Evolutionary conservation across 2,329 filamentous ascomycete species (phyloP), one percentile per base, ranked within the genome.

Genomic region (Colletotrichum sp.): DNA sequence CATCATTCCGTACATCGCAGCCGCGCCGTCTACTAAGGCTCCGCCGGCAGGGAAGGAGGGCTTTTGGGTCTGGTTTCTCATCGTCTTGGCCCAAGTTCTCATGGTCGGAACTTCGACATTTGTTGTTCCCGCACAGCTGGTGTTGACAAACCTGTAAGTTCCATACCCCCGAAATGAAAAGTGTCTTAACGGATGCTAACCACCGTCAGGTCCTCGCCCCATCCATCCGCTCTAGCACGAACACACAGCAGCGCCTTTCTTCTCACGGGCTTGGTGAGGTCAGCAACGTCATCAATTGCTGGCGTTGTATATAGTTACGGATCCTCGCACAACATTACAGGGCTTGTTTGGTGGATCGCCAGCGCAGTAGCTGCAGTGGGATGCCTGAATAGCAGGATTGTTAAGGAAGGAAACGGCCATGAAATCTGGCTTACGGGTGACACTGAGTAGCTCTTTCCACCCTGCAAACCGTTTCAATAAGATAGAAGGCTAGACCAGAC

Each of bases 221-320:
- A 73, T 24, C 71, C 71, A n/a, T 73, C 71, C 8, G 71, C 71
- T 10, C 28, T 73, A 21, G 71, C 71, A 6, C 59, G 71, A 49
- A 73, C 71, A 6, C 71, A 73, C 15, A 73, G 71, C 16, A 68
- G 65, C 39, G 71, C 71, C 13, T 73, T 73, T 28, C 32, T 73
- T 39, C 65, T 73, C 4, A 69, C 71, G 7, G 71, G 71, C 5
- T 39, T 73, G 65, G 55, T 73, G 3, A 49, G 71, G 8, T 73
- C 71, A 18, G 65, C 65, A 2, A 73, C 71, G 3, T 73, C 71
- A 9, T 68, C 71, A 5, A 32, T 62, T 8, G 71, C 65, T 10
- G 71, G 71, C 21, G 30, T 73, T 12, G 39, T 73, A 12, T 73
- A 73, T 15, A 73, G 71, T 36, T 73, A 63, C 9, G 71, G 71